Conservation (phyloP, 495 filamentous ascomycete species). For the Penicillium simplicissimum region DNA sequence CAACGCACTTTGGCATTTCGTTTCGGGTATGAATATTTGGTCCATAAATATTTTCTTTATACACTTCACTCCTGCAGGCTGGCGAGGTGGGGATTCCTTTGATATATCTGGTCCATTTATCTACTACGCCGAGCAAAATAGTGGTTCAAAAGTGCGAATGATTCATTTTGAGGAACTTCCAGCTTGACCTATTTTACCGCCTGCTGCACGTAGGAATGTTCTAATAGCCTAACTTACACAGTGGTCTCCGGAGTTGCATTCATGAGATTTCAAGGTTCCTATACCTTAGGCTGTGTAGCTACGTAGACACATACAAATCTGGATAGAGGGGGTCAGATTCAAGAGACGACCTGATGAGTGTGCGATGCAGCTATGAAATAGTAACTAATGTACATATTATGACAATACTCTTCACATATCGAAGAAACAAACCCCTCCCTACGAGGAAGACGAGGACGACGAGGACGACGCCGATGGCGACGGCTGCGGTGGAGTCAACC, state of each 20-base stretch:
- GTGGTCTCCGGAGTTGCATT: too few species aligned
- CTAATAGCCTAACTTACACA: too few species aligned
- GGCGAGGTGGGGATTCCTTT: constrained; percentile 15
- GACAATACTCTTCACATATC: too few species aligned
- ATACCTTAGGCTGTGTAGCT: too few species aligned
- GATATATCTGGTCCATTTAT: not conserved
- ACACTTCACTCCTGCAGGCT: constrained; percentile 23
- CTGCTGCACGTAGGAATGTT: too few species aligned
- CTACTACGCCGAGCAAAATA: not conserved
- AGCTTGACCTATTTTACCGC: not conserved
- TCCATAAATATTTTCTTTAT: constrained; percentile 14
- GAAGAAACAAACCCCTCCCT: not conserved
- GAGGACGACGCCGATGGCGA: not conserved
- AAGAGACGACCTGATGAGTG: not conserved
- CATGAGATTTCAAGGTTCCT: too few species aligned
- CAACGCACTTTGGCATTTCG: not conserved
- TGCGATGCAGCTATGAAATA: not conserved
- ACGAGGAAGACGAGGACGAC: not conserved
- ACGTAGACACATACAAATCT: too few species aligned
- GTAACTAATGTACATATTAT: not conserved
- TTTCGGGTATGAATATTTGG: constrained; percentile 7
- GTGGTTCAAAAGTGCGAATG: not conserved
- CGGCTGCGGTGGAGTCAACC: not conserved
- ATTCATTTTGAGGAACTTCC: constrained; percentile 1
- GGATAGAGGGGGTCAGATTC: not conserved